Base-by-base conservation (phyloP, 106 monocot genomes). In the Acorus gramineus region DNA sequence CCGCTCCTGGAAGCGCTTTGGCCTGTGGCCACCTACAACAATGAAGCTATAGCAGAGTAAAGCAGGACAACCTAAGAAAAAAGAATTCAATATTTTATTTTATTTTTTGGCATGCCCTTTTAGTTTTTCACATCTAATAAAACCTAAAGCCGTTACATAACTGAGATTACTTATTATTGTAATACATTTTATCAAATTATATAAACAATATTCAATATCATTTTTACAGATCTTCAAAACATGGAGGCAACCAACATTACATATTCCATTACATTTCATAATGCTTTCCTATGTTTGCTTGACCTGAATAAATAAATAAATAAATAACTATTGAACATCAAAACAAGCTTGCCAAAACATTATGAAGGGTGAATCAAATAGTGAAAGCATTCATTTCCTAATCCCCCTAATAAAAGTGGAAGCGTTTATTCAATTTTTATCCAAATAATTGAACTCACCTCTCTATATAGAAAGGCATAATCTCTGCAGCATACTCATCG, bases 1-100 rank as follows among this genome's bases (percentile, higher is more conserved):
- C 59, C 47, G 76, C 91, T 63, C 91, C 86, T 53, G 91, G 91
- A 59, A 91, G 75, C 13, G 79, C 51, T 61, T 79, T 79, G 45
- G 77, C 86, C 58, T 68, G 66, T 53, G 69, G 50, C 84, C 84
- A 88, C 76, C 88, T 88, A 57, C 12, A 71, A 8, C 62, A 52
- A 66, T 8, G 49, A 57, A 64, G 28, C 28, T 28, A 28, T 28
- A 28, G 28, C 28, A 28, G 28, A 28, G 28, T 28, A 0, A 28
- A 28, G 28, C 28, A 28, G 28, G 28, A 28, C 28, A 28, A 28
- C 28, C 28, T 0, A 28, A 28, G 28, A 28, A 28, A 28, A 28
- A 28, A 28, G 28, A 28, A 28, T 28, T 28, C n/a, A n/a, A n/a
- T 28, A 0, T 28, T 28, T 28, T 28, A 0, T 28, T 28, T 28